Base-by-base conservation (phyloP, 768 basidiomycete genomes). In the Suillus subluteus region DNA sequence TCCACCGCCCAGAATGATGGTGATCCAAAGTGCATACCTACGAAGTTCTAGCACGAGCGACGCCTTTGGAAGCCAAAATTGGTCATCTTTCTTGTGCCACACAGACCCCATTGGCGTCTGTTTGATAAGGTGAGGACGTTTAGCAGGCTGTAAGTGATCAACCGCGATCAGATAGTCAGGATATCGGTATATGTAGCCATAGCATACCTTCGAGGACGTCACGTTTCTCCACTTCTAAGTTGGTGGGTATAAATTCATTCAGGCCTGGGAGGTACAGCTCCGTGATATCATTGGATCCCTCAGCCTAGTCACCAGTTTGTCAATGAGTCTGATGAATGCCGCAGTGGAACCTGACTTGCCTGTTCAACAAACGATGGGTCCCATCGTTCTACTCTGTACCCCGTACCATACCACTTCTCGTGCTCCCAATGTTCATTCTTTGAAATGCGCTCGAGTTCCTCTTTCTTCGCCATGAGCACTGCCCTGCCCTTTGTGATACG, bases 21-120 rank as follows among this genome's bases (percentile, higher is more conserved):
- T 44, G 54, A 50, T 37, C 35, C 50, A 52, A 44, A 40, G 46
- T 44, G 46, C 79, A 26, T 74, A 91, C 93, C 87, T 93, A 71
- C 91, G 85, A 55, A 96, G 80, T 70, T 92, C 87, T 63, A 98
- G 83, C 65, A 90, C 79, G 26, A 91, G 84, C 68, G 87, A 85
- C 2, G 95, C 95, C 73, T 93, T 94, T 0, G 98, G 98, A 12
- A 97, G 88, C 92, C 95, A 97, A 82, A 98, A 99, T 67, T 83
- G 86, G 76, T 99, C 97, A 75, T 99, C 98, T 75, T 96, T 96
- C 82, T 99, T 99, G 79, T 96, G 88, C 96, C 97, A 99, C 4
- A 99, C 79, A 15, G 89, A 84, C 5, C 90, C 91, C 35, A 90
- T 71, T 0, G 86, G 79, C 0, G 88, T 92, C 76, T 96, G 86